These are phyloP conservation scores for Aspergillus candidus DNA, from an alignment of 2,329 filamentous ascomycete genomes.

Conservation along the genomic window DNA sequence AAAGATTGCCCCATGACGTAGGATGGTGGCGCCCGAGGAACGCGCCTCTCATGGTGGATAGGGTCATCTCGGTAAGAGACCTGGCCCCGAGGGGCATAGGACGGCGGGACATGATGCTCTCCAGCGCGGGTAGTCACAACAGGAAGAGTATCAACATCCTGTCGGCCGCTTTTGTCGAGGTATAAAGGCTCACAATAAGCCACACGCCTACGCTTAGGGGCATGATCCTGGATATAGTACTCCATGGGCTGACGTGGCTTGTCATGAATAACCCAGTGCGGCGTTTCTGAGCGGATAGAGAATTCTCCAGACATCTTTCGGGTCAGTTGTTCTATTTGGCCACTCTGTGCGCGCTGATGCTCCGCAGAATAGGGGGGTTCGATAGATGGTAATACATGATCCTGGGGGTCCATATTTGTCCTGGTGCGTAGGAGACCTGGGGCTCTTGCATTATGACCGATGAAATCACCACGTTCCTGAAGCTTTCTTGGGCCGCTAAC, in stretches of 20 bases:
- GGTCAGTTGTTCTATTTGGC: conserved; percentile 23
- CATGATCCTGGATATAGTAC: conserved; percentile 21
- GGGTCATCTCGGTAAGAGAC: conserved; percentile 13
- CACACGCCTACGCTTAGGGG: conserved; percentile 30
- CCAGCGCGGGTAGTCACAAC: conserved; percentile 12
- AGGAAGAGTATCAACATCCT: conserved; percentile 7
- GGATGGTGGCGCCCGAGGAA: conserved; percentile 13
- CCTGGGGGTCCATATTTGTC: conserved; percentile 19
- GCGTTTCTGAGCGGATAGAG: conserved; percentile 26
- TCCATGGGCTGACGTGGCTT: conserved; percentile 15
- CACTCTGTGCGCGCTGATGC: conserved; percentile 18
- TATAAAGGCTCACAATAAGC: conserved; percentile 18
- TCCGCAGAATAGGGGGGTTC: conserved; percentile 23
- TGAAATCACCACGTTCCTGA: conserved; percentile 13
- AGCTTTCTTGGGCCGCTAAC: conserved; percentile 25
- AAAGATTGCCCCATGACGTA: conserved; percentile 13
- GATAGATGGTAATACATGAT: conserved; percentile 33
- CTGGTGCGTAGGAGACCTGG: conserved; percentile 12
- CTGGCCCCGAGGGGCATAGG: conserved; percentile 12
- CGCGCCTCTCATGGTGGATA: conserved; percentile 19
- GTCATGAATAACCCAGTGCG: conserved; percentile 17
- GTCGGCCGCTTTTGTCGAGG: conserved; percentile 9
- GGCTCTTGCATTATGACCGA: conserved; percentile 13
- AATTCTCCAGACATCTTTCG: conserved; percentile 24
- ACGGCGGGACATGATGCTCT: conserved; percentile 14